Base-by-base conservation (phyloP, 345 rosid genomes). In the Camelina hispida region DNA sequence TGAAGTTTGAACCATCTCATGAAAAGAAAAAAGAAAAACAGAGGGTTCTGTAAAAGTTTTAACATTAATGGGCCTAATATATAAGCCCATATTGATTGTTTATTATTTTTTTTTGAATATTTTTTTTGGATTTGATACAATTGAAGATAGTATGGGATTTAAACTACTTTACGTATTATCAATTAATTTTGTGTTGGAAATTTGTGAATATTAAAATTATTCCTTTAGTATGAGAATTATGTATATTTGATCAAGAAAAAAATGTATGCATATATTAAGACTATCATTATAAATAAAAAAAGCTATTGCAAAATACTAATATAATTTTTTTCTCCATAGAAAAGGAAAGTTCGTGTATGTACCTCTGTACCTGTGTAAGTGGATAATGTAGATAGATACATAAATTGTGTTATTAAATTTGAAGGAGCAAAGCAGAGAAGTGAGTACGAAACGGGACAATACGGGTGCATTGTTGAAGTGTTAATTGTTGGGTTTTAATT, bases 341-440 rank as follows among this genome's bases (percentile, higher is more conserved):
- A 55, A 55, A 25, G 6, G 20, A 14, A 56, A 56, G 18, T 40
- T 56, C 38, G 15, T 15, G 14, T 5, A 37, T 6, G 32, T 50
- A 20, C 71, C 37, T 9, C 9, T 9, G 64, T 43, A 44, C 71
- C 37, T 9, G 14, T 9, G 64, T 43, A 44, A 13, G 65, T 69
- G 32, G 42, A 55, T 42, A 25, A 38, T 28, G 38, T 11, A 43
- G 8, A 30, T 17, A 57, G 30, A 28, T 28, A 28, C 46, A 43
- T 69, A 43, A 25, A 59, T 25, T 50, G 35, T 23, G 42, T 52
- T 28, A 62, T 71, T 72, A 40, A 52, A 28, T 2, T 2, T 65
- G 65, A 20, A n/a, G 13, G 35, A 34, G 48, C 64, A 73, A 20
- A 28, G 77, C 46, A 17, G 64, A 32, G 44, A 73, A 55, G 71